Base-by-base conservation (phyloP, 1,284 basidiomycete genomes). In the Papiliotrema fonsecae region DNA sequence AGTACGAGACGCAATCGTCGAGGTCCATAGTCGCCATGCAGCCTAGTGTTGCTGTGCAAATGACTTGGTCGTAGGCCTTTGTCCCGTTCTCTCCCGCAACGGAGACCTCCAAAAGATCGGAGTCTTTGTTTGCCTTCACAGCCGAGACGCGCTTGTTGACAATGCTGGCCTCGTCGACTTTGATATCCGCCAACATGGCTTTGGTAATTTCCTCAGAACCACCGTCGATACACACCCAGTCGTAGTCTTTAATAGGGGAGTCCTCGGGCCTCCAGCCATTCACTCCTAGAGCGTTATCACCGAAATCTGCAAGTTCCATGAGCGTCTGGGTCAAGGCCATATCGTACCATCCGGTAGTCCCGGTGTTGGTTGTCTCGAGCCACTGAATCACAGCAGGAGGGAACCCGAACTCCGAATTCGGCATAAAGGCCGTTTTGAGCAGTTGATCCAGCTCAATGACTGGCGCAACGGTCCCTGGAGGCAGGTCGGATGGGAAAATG, bases 291-390 rank as follows among this genome's bases (percentile, higher is more conserved):
- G 40, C 21, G 21, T 42, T 14, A 9, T 7, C 11, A 19, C 19
- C 40, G 19, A 42, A 42, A 25, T 42, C 40, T 9, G 40, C 40
- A 6, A 42, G 7, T 19, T 42, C 40, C 40, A 42, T 26, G 19
- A 42, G 16, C 10, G 40, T 42, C 40, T 42, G 40, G 6, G 26
- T 42, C 6, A 42, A 19, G 24, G 9, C 40, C 22, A 10, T 11
- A 19, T 42, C 40, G 26, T 42, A 42, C 40, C 40, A 42, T 11
- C 40, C 40, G 9, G 40, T 42, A 14, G 40, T 42, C 14, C 40
- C 40, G 11, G 40, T 42, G 13, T 42, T 19, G 24, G 11, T 42
- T 6, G 40, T 42, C 26, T 42, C 40, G 14, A 42, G 9, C 40
- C 40, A 42, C 19, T 42, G 40, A 6, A 28, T 25, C 10, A 42